Evolutionary conservation across 73 alveolate species (phyloP), one percentile per base, ranked within the genome.

Genomic region (Blepharisma japonicum): DNA sequence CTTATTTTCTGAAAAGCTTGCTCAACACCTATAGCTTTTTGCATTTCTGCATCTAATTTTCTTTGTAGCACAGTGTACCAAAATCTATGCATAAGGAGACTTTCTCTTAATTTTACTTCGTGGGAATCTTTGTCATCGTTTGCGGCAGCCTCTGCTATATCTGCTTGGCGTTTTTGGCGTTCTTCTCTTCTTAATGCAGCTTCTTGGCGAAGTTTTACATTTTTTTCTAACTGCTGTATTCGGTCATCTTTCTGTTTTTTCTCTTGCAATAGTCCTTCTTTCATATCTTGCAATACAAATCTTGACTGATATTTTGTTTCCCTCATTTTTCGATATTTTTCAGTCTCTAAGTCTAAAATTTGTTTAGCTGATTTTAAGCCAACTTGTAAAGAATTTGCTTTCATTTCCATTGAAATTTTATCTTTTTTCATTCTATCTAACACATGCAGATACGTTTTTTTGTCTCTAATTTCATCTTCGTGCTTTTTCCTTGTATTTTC

Each of bases 91-190:
- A 77, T 84, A 87, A 88, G 81, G 77, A 55, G 83, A 83, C 82
- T 88, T 68, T 88, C 95, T 71, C 86, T 51, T 77, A 84, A 48
- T 54, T 80, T 88, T 45, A 79, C 78, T 66, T 88, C 95, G 45
- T 88, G 86, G 6, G 91, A 84, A 77, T 88, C 95, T 55, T 84
- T 88, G 77, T 88, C 86, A 48, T 88, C 95, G 80, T 88, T 88
- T 45, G 95, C 95, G 5, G 95, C 95, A 4, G 95, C 86, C 25
- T 88, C 95, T 18, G 95, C 89, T 4, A 88, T 88, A 50, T 88
- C 95, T 42, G 76, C 71, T 49, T 88, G 88, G 11, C 95, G 53
- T 27, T 86, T 56, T 6, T 79, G 89, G 50, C 95, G 55, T 45
- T 88, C 95, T 90, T 83, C 86, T n/a, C 90, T 51, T 50, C 91